Evolutionary conservation across 345 rosid species (phyloP), one percentile per base, ranked within the genome.

Genomic region (Salix exigua): DNA sequence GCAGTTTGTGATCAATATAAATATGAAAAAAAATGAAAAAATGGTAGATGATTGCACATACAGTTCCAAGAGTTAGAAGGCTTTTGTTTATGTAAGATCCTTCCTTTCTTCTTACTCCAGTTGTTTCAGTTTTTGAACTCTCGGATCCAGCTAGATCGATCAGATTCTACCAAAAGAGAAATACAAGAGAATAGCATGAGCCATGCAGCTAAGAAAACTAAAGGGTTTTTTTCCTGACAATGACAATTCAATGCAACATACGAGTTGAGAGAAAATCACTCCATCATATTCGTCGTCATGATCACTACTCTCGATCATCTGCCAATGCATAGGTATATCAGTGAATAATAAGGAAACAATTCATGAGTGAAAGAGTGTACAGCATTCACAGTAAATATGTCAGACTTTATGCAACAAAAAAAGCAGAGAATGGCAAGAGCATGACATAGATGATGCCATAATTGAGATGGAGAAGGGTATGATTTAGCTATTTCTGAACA

Each of bases 131-230:
- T 88, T 96, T 96, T 77, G 99, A 94, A 85, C 99, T 96, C 89
- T 96, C 99, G 70, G 99, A 96, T 82, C 99, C 99, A 81, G 99
- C 99, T 66, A 96, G 88, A 83, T 96, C 99, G 50, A 96, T 96
- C 90, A 96, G 86, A 89, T 96, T 96, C 99, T 96, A 86, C 67
- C 68, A 82, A 80, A 76, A 63, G 35, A 78, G 35, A 71, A n/a
- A 71, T 77, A 76, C 21, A 67, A 82, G 14, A 48, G 42, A 40
- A 50, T 68, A 66, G 64, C 64, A 80, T 68, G 48, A 79, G 61
- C 7, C 50, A 66, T 33, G 44, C 8, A 53, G 61, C 55, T 44
- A 48, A 74, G 63, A 71, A 33, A 50, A 40, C 73, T 61, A 51
- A n/a, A 18, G 18, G 2, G 2, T 51, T 58, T 63, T 61, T 40